Base-by-base conservation (phyloP, 352 stramenopile species). In the Sclerospora graminicola region DNA sequence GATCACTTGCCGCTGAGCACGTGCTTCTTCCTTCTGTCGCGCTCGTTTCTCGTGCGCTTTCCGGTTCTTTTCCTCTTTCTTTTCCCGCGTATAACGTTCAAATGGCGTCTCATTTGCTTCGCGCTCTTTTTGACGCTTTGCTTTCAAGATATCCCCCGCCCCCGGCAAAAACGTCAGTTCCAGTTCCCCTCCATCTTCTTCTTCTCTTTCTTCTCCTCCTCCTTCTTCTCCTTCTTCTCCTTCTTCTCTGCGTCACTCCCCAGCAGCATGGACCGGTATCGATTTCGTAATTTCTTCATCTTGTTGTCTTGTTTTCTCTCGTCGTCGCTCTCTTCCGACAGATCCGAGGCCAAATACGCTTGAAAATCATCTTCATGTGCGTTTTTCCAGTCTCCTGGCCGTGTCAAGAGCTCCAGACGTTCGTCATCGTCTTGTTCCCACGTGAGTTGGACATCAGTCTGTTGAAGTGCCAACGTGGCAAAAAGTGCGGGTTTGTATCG, bases 401-500 rank as follows among this genome's bases (percentile, higher is more conserved):
- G 54, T 51, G 74, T 89, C 54, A 86, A 48, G 61, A 92, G 59
- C 77, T 94, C 91, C 61, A 95, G 46, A 42, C 92, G 72, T 34
- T 94, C 74, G 8, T 81, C 67, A 51, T 98, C 94, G 44, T 95
- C 91, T 38, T 94, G 74, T 45, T 99, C 95, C 95, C 95, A 99
- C 24, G 90, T 97, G 36, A 96, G 91, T 54, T 94, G 78, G 14
- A 99, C 84, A 26, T 90, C 87, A 4, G 92, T 98, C 43, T 86
- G 68, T 56, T 95, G 82, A 32, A 98, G 67, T 14, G 93, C 93
- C 34, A 74, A 69, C 1, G 93, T 95, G 8, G 95, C 80, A 57
- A 98, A 98, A 36, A 97, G 87, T 6, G 94, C 82, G 8, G 95
- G 93, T 37, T 92, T 84, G 69, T 99, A 99, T 18, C 78, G 87